Conservation (phyloP, 2,329 filamentous ascomycete species). For the Lasiodiplodia theobromae region DNA sequence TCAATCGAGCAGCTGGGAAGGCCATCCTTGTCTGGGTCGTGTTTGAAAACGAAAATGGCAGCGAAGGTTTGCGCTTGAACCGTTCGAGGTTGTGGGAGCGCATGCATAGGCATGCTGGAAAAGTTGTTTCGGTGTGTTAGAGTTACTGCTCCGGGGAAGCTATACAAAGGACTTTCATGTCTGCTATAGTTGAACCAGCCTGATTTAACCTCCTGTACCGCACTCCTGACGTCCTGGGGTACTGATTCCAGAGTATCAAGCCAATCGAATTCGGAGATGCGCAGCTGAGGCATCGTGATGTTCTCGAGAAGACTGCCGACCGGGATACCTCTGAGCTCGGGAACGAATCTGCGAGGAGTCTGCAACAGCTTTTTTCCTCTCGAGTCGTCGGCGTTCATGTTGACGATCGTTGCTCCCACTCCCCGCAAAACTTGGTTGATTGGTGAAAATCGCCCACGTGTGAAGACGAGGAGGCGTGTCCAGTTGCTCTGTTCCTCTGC, state of each 20-base stretch:
- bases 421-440: not conserved
- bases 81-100: not conserved
- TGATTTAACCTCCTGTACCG: not conserved
- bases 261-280: not conserved
- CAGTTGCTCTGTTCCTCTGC: not conserved
- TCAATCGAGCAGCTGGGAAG: not conserved
- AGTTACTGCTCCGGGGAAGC: not conserved
- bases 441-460: not conserved
- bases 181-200: not conserved
- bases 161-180: not conserved
- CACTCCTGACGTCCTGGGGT: not conserved
- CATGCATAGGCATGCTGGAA: not conserved
- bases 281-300: not conserved
- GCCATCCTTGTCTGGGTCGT: not conserved
- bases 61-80: not conserved
- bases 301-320: not conserved
- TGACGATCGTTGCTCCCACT: not conserved
- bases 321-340: not conserved
- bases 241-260: not conserved
- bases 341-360: not conserved
- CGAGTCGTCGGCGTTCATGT: not conserved
- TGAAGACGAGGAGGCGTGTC: not conserved
- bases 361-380: not conserved
- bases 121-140: not conserved
- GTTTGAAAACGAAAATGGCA: not conserved